Evolutionary conservation across 257 asterid species (phyloP).

Genomic region (Hygrophila difformis): DNA sequence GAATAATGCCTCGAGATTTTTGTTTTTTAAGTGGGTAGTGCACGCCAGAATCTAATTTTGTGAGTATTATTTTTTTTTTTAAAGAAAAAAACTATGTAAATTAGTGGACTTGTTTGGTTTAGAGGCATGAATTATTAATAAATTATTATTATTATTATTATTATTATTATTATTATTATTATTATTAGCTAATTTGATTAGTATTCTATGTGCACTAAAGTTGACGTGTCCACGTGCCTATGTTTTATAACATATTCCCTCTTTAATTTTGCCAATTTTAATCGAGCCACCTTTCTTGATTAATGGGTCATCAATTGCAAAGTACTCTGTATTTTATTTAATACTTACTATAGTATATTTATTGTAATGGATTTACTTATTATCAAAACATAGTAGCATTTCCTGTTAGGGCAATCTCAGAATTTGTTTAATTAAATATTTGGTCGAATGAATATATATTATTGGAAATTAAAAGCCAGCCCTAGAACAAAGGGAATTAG

Average conservation of each 20-base stretch:
- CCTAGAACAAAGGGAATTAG: too few relatives aligned
- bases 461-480: too few relatives aligned
- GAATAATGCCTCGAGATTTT: slow-evolving; percentile 33
- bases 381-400: background rate
- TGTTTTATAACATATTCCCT: slow-evolving; percentile 22
- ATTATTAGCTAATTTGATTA: slow-evolving; percentile 9
- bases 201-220: slow-evolving; percentile 20
- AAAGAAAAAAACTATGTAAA: slow-evolving; percentile 1
- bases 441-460: too few relatives aligned
- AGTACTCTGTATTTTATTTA: background rate
- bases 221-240: slow-evolving; percentile 38
- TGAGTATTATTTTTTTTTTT: too few relatives aligned
- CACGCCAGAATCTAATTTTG: slow-evolving; percentile 52
- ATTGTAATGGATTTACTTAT: too few relatives aligned
- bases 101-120: slow-evolving; percentile 38
- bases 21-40: slow-evolving; percentile 28
- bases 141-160: slow-evolving; percentile 6
- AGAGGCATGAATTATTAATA: slow-evolving; percentile 31
- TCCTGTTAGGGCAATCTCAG: background rate
- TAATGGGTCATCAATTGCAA: slow-evolving; percentile 2
- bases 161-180: too few relatives aligned
- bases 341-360: too few relatives aligned
- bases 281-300: background rate
- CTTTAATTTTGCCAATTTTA: slow-evolving; percentile 1
- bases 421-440: too few relatives aligned